Percentiles rank a stretch among this genome's conserved stretches.
These are phyloP conservation scores for Malus fusca DNA, from an alignment of 306 rosid genomes.

Conservation along the genomic window DNA sequence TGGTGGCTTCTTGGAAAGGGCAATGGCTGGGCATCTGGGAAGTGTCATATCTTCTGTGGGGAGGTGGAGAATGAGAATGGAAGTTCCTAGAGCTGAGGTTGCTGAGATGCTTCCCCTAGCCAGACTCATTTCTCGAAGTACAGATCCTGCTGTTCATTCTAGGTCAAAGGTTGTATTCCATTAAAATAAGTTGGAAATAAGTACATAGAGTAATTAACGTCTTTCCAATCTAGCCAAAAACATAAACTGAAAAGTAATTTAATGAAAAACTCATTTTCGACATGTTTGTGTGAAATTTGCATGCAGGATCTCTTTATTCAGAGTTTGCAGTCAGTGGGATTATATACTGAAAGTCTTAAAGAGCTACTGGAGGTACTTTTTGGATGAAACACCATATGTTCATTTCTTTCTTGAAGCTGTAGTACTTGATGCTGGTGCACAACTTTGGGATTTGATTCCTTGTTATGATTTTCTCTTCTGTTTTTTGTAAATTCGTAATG, in stretches of 20 bases:
- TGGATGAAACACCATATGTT: constrained; percentile 5
- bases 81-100: constrained; percentile 76
- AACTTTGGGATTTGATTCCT: background rate
- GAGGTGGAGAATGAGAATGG: constrained; percentile 95
- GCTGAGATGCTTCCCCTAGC: constrained; percentile 98
- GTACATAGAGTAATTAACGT: constrained; percentile 1
- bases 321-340: constrained; percentile 72
- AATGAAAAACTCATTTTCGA: constrained; percentile 11
- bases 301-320: constrained; percentile 81
- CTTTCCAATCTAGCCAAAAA: constrained; percentile 1
- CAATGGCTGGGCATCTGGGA: constrained; percentile 66
- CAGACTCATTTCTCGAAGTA: constrained; percentile 76
- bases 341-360: constrained; percentile 42
- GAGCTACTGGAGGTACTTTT: constrained; percentile 69
- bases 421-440: constrained; percentile 18
- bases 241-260: background rate
- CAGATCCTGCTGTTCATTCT: constrained; percentile 75
- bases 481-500: background rate
- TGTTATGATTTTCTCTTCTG: background rate
- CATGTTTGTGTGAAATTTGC: constrained; percentile 19
- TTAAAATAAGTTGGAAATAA: constrained; percentile 16
- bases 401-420: constrained; percentile 12
- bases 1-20: constrained; percentile 43
- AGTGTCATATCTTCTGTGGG: constrained; percentile 93
- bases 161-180: constrained; percentile 76